A percentile compares a stretch with the other conserved stretches of the same genome.
Conservation (phyloP, 805 yeast genomes). For the Nakazawaea peltata region DNA sequence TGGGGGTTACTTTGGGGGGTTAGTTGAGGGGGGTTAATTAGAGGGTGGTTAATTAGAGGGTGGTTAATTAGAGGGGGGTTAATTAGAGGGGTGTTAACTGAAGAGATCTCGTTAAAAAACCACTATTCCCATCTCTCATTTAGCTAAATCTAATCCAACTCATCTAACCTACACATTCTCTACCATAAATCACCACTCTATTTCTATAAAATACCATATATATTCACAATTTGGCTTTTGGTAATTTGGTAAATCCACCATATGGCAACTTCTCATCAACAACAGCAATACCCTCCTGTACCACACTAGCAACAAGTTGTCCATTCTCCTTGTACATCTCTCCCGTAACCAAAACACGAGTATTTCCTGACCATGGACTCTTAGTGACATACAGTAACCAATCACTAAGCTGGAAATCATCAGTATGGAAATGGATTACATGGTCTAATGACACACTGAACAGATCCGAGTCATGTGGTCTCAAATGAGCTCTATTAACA, state of each 20-base stretch:
- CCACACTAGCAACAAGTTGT: conserved; percentile 46
- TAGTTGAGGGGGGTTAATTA: too few species aligned
- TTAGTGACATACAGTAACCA: conserved; percentile 45
- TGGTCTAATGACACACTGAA: conserved; percentile 62
- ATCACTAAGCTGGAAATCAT: conserved; percentile 36
- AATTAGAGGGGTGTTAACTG: too few species aligned
- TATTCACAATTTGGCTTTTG: too few species aligned
- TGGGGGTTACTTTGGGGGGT: too few species aligned
- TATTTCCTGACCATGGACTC: conserved; percentile 40
- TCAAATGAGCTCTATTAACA: conserved; percentile 41
- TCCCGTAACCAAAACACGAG: conserved; percentile 48
- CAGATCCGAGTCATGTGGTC: conserved; percentile 35
- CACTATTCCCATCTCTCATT: too few species aligned
- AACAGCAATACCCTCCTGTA: conserved; percentile 53
- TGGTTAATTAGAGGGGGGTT: too few species aligned
- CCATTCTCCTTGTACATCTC: conserved; percentile 45
- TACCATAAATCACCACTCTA: too few species aligned
- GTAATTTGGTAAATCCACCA: neutral
- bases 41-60: too few species aligned
- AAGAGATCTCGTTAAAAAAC: too few species aligned
- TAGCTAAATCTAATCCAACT: too few species aligned
- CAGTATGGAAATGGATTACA: conserved; percentile 54
- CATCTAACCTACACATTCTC: too few species aligned
- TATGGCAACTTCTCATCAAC: conserved; percentile 2
- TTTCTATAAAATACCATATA: too few species aligned